These are phyloP conservation scores for Trichoderma asperelloides DNA, from an alignment of 495 filamentous ascomycete species.

Conservation along the genomic window DNA sequence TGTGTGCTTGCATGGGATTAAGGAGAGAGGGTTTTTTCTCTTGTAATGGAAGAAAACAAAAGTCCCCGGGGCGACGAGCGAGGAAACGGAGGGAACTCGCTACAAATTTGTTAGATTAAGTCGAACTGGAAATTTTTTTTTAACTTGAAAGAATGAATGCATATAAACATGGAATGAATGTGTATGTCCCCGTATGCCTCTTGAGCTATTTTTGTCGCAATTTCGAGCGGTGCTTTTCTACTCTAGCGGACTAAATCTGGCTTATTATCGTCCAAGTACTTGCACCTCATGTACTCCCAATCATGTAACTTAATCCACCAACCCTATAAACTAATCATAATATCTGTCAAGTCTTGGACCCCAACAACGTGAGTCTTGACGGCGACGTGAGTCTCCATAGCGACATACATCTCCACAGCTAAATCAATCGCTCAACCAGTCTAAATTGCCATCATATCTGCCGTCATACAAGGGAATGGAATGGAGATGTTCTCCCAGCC, in stretches of 20 bases:
- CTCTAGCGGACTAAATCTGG: no score
- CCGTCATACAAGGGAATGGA: no score
- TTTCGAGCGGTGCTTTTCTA: neutral
- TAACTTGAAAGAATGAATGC: neutral
- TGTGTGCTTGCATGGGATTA: conserved; percentile 3
- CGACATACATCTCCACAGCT: no score
- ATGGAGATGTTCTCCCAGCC: no score
- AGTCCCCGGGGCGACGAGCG: neutral
- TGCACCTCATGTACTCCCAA: no score
- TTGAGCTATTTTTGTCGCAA: neutral
- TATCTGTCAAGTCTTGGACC: no score
- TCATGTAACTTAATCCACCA: no score
- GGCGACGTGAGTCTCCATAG: no score
- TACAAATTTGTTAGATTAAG: neutral
- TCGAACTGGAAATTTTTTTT: neutral
- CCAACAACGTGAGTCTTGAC: no score
- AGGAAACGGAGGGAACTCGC: conserved; percentile 8
- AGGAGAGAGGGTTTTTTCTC: neutral
- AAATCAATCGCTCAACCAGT: neutral
- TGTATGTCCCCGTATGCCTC: neutral
- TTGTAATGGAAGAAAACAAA: conserved; percentile 6
- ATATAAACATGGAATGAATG: conserved; percentile 5
- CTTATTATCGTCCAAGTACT: no score
- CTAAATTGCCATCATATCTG: neutral
- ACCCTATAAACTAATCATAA: no score